A percentile compares a stretch with the other conserved stretches of the same genome.
phyloP scores from a whole-genome alignment of 192 early-diverging fungal species.

The Glomus cerebriforme region DNA sequence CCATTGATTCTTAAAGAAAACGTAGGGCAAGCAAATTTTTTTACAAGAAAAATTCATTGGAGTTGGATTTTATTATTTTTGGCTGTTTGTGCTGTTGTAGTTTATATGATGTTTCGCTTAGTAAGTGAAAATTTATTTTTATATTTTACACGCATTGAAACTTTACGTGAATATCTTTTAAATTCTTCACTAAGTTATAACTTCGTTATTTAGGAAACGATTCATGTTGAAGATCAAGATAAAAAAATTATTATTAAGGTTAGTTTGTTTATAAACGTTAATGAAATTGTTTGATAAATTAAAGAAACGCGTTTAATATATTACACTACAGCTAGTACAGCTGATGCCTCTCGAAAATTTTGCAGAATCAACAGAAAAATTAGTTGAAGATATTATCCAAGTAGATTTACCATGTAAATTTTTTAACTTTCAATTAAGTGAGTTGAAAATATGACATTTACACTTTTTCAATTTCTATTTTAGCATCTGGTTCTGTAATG shows the following conservation, averaged over 20 bases:
- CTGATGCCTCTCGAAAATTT: neutral
- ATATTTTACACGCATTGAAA: neutral
- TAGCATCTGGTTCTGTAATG: neutral
- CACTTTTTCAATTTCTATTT: neutral
- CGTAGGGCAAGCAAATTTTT: neutral
- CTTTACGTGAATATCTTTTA: neutral
- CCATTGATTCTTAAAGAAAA: no score
- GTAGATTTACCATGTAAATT: slow-evolving; percentile 11
- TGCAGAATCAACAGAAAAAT: neutral
- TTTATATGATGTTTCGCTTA: neutral
- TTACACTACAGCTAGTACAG: neutral
- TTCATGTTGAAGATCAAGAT: slow-evolving; percentile 5
- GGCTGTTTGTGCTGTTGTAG: neutral
- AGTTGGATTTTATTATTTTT: neutral
- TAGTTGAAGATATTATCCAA: neutral
- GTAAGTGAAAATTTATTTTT: neutral
- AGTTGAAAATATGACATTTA: neutral
- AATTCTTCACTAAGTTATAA: neutral
- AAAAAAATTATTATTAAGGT: neutral
- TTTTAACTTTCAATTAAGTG: neutral
- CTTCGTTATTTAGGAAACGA: neutral
- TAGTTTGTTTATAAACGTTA: neutral
- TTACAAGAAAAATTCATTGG: slow-evolving; percentile 13
- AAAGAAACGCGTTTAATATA: neutral
- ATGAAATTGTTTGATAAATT: neutral